Conservation (phyloP, 345 rosid genomes). For the Isatis tinctoria region DNA sequence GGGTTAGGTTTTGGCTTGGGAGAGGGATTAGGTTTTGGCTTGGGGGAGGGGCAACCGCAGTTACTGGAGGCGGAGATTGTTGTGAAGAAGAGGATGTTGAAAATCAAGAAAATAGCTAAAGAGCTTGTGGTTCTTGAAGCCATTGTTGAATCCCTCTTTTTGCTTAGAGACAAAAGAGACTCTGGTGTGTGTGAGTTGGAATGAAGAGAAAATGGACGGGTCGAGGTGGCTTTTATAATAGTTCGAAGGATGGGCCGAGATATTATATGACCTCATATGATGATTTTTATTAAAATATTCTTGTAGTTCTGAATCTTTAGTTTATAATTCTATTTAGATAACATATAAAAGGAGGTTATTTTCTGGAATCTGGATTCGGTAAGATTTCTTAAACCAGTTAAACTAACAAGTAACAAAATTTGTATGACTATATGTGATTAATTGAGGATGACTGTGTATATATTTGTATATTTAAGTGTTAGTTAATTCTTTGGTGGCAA, state of each 20-base stretch:
- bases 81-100: constrained; percentile 52
- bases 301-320: not conserved
- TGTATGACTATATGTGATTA: not conserved
- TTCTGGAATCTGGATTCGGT: not conserved
- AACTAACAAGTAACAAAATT: not conserved
- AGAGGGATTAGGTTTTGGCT: constrained; percentile 35
- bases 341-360: not conserved
- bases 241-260: not conserved
- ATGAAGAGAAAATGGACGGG: constrained; percentile 13
- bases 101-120: constrained; percentile 44
- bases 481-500: not conserved
- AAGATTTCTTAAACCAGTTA: not conserved
- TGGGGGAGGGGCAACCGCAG: constrained; percentile 46
- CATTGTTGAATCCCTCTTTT: constrained; percentile 27
- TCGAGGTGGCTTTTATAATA: constrained; percentile 43
- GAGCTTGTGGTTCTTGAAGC: constrained; percentile 42
- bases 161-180: not conserved
- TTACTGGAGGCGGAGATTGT: constrained; percentile 39
- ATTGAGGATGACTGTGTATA: not conserved
- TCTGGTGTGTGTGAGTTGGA: constrained; percentile 4
- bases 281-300: constrained; percentile 3
- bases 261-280: constrained; percentile 3
- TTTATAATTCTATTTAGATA: not conserved
- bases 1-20: constrained; percentile 29
- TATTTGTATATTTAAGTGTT: not conserved